Percentiles rank a stretch among this genome's conserved stretches.
Evolutionary conservation across 352 stramenopile genomes (phyloP).

Genomic region (Pythium dissimile): DNA sequence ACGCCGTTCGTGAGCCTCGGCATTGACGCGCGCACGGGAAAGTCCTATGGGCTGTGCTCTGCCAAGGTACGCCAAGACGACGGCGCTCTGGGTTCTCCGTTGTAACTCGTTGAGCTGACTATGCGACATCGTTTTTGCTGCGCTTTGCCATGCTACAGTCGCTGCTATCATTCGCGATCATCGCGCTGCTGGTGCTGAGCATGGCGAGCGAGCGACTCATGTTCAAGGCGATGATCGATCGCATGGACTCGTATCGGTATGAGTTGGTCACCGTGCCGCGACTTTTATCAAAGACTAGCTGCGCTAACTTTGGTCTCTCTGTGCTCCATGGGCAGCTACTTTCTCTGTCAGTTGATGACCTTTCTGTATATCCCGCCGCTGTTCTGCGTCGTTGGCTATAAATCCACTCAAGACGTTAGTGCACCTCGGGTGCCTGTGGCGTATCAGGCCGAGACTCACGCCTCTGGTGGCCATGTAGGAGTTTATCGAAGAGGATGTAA

Average conservation of each 20-base stretch:
- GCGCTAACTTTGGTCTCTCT: too few species aligned
- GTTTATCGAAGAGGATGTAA: slow-evolving; percentile 81
- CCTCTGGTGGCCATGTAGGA: slow-evolving; percentile 36
- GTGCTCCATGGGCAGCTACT: too few species aligned
- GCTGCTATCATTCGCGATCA: slow-evolving; percentile 66
- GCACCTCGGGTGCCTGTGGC: neutral
- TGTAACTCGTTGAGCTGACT: neutral
- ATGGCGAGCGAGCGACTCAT: slow-evolving; percentile 84
- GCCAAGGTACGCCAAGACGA: slow-evolving; percentile 44
- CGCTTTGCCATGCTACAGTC: slow-evolving; percentile 34
- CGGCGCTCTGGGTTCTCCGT: neutral
- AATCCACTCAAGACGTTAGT: slow-evolving; percentile 67
- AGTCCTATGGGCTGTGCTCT: slow-evolving; percentile 83
- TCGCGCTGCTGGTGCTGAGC: slow-evolving; percentile 66
- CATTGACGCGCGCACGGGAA: slow-evolving; percentile 80
- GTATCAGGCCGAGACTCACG: neutral
- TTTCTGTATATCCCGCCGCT: slow-evolving; percentile 86
- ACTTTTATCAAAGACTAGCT: too few species aligned
- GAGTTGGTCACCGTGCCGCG: too few species aligned
- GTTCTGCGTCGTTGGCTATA: slow-evolving; percentile 87
- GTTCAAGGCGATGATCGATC: slow-evolving; percentile 88
- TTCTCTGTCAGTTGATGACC: slow-evolving; percentile 84
- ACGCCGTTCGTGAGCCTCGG: slow-evolving; percentile 80
- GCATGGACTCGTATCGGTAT: slow-evolving; percentile 89
- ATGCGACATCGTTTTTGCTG: neutral